Evolutionary conservation across 176 grass and related monocot species (phyloP), one percentile per base, ranked within the genome.

Genomic region (Rhynchospora pubera): DNA sequence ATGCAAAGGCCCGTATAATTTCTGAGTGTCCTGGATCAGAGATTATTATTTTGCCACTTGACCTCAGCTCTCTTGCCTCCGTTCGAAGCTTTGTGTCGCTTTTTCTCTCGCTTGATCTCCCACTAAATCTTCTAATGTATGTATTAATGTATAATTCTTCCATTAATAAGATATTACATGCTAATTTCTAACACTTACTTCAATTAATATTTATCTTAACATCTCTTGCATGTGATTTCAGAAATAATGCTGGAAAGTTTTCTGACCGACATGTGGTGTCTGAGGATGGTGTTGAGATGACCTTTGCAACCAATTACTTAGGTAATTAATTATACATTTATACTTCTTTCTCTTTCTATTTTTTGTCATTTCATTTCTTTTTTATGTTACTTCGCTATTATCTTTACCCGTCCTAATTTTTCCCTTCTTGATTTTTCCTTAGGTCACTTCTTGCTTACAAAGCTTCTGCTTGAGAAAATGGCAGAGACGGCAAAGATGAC

Each of bases 241-340:
- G 96, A 79, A 99, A 99, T 84, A 99, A 99, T 82, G 96, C 96
- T 72, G 96, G 96, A 81, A 93, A 93, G 82, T 99, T 89, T 84
- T 90, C 93, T 18, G 87, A 93, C 77, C 68, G 89, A 0, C 78
- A 91, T 47, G 87, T 91, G 62, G 50, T 95, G 50, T 87, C 92
- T 14, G 93, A 99, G 83, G 93, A 95, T 82, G 93, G 93, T 3
- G 81, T 99, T 24, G 96, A 99, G 93, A 95, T 91, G 93, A 99
- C 93, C 63, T 99, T 99, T 79, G 96, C 93, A 42, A 95, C 96
- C 23, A 99, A 99, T 68, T 99, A 99, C 83, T 48, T 99, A 5
- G 94, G 94, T 91, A 51, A 18, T n/a, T 30, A 70, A 39, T 28
- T 28, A 28, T 28, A 28, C 26, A 28, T 28, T 28, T 28, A 28